These are phyloP conservation scores for Xylariomycetidae sp. DNA, from an alignment of 2,329 filamentous ascomycete genomes.

Conservation along the genomic window DNA sequence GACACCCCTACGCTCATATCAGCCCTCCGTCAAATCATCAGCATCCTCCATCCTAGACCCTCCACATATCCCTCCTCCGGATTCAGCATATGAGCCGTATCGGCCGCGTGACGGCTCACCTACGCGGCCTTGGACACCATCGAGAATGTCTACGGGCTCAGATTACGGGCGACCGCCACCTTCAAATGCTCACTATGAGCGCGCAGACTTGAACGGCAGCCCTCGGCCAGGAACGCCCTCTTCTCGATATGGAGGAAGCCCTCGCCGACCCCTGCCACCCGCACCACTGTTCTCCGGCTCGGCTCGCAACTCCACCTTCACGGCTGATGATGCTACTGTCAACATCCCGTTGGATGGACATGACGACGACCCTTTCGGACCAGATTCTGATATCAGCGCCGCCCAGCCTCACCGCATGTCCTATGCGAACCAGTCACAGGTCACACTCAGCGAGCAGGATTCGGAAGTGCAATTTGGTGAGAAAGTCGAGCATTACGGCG, in stretches of 20 bases:
- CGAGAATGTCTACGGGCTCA: constrained; percentile 39
- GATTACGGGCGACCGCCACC: constrained; percentile 71
- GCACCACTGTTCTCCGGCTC: constrained; percentile 74
- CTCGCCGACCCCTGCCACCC: constrained; percentile 79
- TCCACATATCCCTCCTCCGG: constrained; percentile 56
- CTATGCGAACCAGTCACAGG: constrained; percentile 50
- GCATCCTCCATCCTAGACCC: constrained; percentile 52
- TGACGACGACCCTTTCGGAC: constrained; percentile 70
- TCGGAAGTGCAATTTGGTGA: constrained; percentile 34
- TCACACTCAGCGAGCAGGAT: constrained; percentile 48
- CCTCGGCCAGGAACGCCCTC: constrained; percentile 88
- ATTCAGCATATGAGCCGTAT: constrained; percentile 59
- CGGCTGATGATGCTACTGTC: constrained; percentile 65
- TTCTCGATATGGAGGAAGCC: constrained; percentile 82
- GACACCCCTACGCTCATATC: constrained; percentile 42
- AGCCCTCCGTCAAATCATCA: constrained; percentile 46
- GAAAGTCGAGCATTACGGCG: constrained; percentile 77
- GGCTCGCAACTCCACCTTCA: constrained; percentile 44
- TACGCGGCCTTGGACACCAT: constrained; percentile 56
- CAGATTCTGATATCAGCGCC: constrained; percentile 50
- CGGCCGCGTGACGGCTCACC: constrained; percentile 48
- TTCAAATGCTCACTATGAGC: constrained; percentile 72
- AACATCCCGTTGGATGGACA: constrained; percentile 64
- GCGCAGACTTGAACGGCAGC: constrained; percentile 81
- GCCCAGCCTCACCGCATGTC: constrained; percentile 54